A percentile compares a stretch with the other conserved stretches of the same genome.
Evolutionary conservation across 257 asterid genomes (phyloP).

Genomic region (Euphrasia confusa): DNA sequence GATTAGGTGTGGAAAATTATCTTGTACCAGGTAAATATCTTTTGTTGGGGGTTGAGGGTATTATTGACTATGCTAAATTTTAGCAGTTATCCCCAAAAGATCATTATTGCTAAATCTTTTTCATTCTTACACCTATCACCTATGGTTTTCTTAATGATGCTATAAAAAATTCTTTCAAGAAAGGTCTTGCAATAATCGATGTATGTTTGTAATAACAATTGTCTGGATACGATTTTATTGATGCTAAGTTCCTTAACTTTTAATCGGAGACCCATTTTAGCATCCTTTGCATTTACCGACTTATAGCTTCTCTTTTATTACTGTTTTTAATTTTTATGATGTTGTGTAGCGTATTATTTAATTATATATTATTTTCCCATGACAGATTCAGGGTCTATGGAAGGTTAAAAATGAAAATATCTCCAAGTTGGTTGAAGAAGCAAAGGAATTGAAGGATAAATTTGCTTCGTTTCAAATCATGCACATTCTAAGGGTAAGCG

Average conservation of each 20-base stretch:
- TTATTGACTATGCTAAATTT: no score
- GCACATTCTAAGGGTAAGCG: conserved; percentile 69
- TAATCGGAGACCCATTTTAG: neutral
- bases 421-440: conserved; percentile 49
- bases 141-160: no score
- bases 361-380: neutral
- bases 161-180: no score
- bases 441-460: conserved; percentile 56
- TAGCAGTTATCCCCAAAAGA: no score
- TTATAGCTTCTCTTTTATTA: no score
- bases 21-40: no score
- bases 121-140: no score
- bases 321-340: neutral
- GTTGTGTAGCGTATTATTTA: neutral
- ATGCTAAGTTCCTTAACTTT: neutral
- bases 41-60: no score
- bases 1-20: no score
- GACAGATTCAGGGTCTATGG: conserved; percentile 75
- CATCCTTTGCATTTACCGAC: neutral
- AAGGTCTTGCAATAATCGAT: neutral
- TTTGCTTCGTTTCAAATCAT: conserved; percentile 53
- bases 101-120: no score
- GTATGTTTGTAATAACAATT: neutral
- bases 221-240: neutral
- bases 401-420: conserved; percentile 65